Evolutionary conservation across 257 asterid species (phyloP).

Genomic region (Linaria vulgaris): DNA sequence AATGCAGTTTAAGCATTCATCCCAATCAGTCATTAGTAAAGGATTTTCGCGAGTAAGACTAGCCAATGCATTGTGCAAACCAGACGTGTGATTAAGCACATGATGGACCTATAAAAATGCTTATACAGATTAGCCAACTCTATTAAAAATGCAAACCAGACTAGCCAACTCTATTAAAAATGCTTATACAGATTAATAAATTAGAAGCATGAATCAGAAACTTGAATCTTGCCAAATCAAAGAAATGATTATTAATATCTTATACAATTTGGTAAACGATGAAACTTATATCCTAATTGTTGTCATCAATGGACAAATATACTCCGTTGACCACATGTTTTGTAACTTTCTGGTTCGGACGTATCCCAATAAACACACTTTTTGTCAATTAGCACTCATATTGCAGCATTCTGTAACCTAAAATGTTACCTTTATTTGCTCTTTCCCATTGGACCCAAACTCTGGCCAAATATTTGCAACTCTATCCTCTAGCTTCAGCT

Average conservation of each 20-base stretch:
- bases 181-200: background rate
- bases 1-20: constrained; percentile 68
- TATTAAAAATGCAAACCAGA: constrained; percentile 65
- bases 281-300: constrained; percentile 9
- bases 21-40: constrained; percentile 73
- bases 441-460: constrained; percentile 78
- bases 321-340: background rate
- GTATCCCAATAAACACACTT: background rate
- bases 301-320: too few relatives aligned
- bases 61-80: constrained; percentile 86
- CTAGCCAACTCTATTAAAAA: constrained; percentile 30
- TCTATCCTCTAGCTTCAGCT: constrained; percentile 73
- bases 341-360: constrained; percentile 11
- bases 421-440: constrained; percentile 66
- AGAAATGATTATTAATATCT: constrained; percentile 13
- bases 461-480: constrained; percentile 80
- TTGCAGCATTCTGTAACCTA: constrained; percentile 12
- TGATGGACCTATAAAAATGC: constrained; percentile 72
- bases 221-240: constrained; percentile 13
- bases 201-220: constrained; percentile 20
- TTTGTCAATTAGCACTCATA: constrained; percentile 5
- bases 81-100: constrained; percentile 96
- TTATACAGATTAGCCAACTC: constrained; percentile 16
- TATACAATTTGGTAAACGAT: background rate
- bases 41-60: constrained; percentile 70